phyloP scores from a whole-genome alignment of 2,329 filamentous ascomycete genomes.

The Hypoxylon sp. region DNA sequence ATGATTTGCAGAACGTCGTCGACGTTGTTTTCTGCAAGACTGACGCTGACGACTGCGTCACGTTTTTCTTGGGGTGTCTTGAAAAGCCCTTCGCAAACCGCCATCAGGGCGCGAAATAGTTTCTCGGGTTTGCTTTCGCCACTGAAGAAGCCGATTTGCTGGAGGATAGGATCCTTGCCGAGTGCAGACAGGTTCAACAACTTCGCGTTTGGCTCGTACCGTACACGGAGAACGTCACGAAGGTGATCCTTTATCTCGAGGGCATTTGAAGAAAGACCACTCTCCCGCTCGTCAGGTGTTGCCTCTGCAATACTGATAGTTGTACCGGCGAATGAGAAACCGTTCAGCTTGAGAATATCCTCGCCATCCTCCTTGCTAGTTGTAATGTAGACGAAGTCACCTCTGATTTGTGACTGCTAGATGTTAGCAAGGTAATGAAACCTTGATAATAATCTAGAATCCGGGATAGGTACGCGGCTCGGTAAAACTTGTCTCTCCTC shows the following conservation, averaged over 20 bases:
- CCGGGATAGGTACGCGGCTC: slow-evolving; percentile 55
- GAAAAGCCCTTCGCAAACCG: slow-evolving; percentile 83
- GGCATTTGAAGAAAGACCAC: slow-evolving; percentile 62
- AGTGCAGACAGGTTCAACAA: slow-evolving; percentile 86
- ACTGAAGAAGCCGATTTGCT: slow-evolving; percentile 80
- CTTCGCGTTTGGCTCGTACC: slow-evolving; percentile 79
- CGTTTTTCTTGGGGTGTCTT: slow-evolving; percentile 77
- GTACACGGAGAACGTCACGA: slow-evolving; percentile 75
- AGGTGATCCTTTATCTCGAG: slow-evolving; percentile 76
- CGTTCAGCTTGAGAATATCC: slow-evolving; percentile 75
- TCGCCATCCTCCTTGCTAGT: slow-evolving; percentile 73
- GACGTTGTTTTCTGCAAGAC: slow-evolving; percentile 83
- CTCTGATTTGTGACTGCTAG: slow-evolving; percentile 75
- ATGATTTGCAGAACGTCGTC: slow-evolving; percentile 78
- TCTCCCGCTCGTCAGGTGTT: slow-evolving; percentile 55
- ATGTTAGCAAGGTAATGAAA: slow-evolving; percentile 73
- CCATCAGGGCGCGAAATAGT: slow-evolving; percentile 92
- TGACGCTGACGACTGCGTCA: slow-evolving; percentile 84
- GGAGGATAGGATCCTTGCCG: slow-evolving; percentile 76
- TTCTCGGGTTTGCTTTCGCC: slow-evolving; percentile 79
- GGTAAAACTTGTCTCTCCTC: slow-evolving; percentile 54
- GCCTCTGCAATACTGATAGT: slow-evolving; percentile 67
- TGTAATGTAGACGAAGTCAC: slow-evolving; percentile 76
- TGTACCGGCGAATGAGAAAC: slow-evolving; percentile 75
- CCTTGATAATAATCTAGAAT: slow-evolving; percentile 54